Conservation (phyloP, 2,329 filamentous ascomycete genomes). For the Aaosphaeria pasadenensis region DNA sequence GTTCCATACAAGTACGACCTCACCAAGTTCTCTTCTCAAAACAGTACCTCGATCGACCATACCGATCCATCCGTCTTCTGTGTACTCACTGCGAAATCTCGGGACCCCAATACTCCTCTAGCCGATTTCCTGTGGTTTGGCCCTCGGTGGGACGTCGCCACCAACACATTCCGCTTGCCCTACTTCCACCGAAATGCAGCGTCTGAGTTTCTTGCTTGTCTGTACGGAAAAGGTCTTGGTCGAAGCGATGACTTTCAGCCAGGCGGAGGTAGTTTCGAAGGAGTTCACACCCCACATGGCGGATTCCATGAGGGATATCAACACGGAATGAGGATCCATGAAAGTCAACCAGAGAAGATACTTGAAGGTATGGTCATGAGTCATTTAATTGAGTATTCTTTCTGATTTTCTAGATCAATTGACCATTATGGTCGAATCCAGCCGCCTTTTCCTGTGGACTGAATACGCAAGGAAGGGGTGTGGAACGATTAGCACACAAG, state of each 20-base stretch:
- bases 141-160: slow-evolving; percentile 38
- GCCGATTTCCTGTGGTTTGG: slow-evolving; percentile 40
- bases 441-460: slow-evolving; percentile 38
- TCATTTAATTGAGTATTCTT: not conserved
- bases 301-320: slow-evolving; percentile 45
- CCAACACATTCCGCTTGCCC: slow-evolving; percentile 37
- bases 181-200: slow-evolving; percentile 41
- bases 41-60: slow-evolving; percentile 38
- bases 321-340: slow-evolving; percentile 44
- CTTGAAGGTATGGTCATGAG: slow-evolving; percentile 28
- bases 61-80: slow-evolving; percentile 39
- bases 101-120: slow-evolving; percentile 34
- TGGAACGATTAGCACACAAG: slow-evolving; percentile 32
- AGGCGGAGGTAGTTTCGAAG: slow-evolving; percentile 36
- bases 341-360: slow-evolving; percentile 43
- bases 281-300: slow-evolving; percentile 37
- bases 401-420: slow-evolving; percentile 27
- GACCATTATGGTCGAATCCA: slow-evolving; percentile 39
- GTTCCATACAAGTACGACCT: slow-evolving; percentile 56
- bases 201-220: slow-evolving; percentile 36
- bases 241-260: slow-evolving; percentile 44
- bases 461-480: slow-evolving; percentile 36
- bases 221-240: slow-evolving; percentile 37
- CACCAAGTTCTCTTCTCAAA: slow-evolving; percentile 45
- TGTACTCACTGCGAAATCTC: slow-evolving; percentile 36